These are phyloP conservation scores for Aspergillus sp. DNA, from an alignment of 2,329 filamentous ascomycete genomes.

Conservation along the genomic window DNA sequence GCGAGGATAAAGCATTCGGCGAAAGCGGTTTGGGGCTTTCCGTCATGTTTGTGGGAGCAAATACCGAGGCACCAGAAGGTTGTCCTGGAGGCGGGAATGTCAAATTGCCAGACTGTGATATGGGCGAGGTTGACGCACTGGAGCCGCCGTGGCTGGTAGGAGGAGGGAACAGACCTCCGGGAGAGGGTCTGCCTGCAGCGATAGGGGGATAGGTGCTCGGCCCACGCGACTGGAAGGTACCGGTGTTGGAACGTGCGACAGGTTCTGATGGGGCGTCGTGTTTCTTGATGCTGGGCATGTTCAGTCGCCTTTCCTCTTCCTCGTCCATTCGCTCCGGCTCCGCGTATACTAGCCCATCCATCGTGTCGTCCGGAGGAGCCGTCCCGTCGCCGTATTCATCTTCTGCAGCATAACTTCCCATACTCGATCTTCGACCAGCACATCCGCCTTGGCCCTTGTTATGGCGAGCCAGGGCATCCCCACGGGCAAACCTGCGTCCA, in stretches of 20 bases:
- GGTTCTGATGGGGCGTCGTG: slow-evolving; percentile 57
- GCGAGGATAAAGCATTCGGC: slow-evolving; percentile 37
- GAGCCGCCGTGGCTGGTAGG: slow-evolving; percentile 53
- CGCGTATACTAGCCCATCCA: slow-evolving; percentile 60
- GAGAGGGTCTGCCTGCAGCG: slow-evolving; percentile 46
- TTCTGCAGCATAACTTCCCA: slow-evolving; percentile 74
- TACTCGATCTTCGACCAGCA: slow-evolving; percentile 81
- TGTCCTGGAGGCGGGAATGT: slow-evolving; percentile 36
- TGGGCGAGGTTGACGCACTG: slow-evolving; percentile 53
- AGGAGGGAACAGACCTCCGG: slow-evolving; percentile 60
- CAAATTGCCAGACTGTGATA: slow-evolving; percentile 37
- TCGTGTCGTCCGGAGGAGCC: slow-evolving; percentile 50
- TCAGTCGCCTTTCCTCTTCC: slow-evolving; percentile 43
- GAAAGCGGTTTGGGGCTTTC: slow-evolving; percentile 80
- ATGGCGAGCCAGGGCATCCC: slow-evolving; percentile 89
- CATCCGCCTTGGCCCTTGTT: slow-evolving; percentile 95
- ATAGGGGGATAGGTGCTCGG: slow-evolving; percentile 74
- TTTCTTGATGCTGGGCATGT: slow-evolving; percentile 68
- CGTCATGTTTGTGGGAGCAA: slow-evolving; percentile 68
- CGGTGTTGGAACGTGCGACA: slow-evolving; percentile 36
- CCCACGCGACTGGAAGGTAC: slow-evolving; percentile 59
- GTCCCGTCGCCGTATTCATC: slow-evolving; percentile 58
- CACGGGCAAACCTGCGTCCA: slow-evolving; percentile 88
- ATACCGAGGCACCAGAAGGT: slow-evolving; percentile 54
- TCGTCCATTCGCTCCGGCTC: slow-evolving; percentile 48